Percentiles rank a stretch among this genome's conserved stretches.
These are phyloP conservation scores for Aspergillus olivimuriae DNA, from an alignment of 495 filamentous ascomycete species.

Conservation along the genomic window DNA sequence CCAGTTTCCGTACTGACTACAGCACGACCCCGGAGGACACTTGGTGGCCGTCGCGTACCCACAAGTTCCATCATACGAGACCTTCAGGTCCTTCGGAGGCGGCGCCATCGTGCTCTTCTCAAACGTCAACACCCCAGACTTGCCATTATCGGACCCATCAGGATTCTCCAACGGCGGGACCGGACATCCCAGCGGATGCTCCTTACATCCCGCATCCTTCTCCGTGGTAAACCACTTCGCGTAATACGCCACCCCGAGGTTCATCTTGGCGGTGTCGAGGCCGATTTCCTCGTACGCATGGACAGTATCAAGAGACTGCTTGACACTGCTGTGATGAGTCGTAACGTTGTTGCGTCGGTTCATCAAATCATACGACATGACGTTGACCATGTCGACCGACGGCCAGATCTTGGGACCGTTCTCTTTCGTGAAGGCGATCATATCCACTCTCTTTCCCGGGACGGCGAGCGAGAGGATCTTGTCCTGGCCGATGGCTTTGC, in stretches of 20 bases:
- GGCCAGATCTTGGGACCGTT: slow-evolving; percentile 57
- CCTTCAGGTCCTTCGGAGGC: slow-evolving; percentile 37
- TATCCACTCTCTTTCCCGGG: slow-evolving; percentile 59
- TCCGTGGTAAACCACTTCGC: slow-evolving; percentile 65
- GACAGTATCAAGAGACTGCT: slow-evolving; percentile 47
- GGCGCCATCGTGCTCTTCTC: slow-evolving; percentile 38
- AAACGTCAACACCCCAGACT: slow-evolving; percentile 55
- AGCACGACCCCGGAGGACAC: slow-evolving; percentile 31
- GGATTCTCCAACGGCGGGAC: slow-evolving; percentile 56
- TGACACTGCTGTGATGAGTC: slow-evolving; percentile 58
- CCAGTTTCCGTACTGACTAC: slow-evolving; percentile 35
- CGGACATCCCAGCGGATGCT: slow-evolving; percentile 53
- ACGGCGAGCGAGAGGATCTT: slow-evolving; percentile 66
- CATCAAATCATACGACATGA: slow-evolving; percentile 78
- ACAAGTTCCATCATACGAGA: slow-evolving; percentile 38
- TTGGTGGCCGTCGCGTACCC: slow-evolving; percentile 21
- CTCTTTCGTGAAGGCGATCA: slow-evolving; percentile 64
- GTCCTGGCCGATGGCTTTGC: slow-evolving; percentile 50
- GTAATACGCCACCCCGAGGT: slow-evolving; percentile 72
- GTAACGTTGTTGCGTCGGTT: slow-evolving; percentile 66
- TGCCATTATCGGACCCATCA: slow-evolving; percentile 59
- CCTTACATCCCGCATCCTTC: slow-evolving; percentile 36
- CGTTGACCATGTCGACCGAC: slow-evolving; percentile 66
- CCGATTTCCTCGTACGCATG: slow-evolving; percentile 56
- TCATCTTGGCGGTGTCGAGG: slow-evolving; percentile 49